Evolutionary conservation across 306 rosid genomes (phyloP).

Genomic region (Datisca glomerata): DNA sequence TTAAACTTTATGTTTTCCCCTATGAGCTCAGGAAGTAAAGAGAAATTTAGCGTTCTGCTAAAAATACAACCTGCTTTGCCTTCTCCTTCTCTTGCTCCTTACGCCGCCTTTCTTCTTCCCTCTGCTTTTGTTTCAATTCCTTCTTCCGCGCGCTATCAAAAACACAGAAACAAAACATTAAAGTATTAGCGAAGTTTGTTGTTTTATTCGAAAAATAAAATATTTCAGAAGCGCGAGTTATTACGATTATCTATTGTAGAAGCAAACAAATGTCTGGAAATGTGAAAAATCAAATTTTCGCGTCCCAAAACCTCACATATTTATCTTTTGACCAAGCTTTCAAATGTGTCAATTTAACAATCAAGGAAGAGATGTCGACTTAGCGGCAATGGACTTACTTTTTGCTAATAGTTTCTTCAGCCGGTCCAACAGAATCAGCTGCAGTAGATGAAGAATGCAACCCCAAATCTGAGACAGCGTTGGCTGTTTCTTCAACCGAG

Average conservation of each 20-base stretch:
- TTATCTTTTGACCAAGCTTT: not conserved
- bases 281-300: not conserved
- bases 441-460: conserved; percentile 13
- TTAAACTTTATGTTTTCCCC: not conserved
- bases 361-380: not conserved
- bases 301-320: too few relatives aligned
- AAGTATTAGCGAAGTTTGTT: not conserved
- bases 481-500: conserved; percentile 11
- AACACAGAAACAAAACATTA: not conserved
- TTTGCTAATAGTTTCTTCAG: conserved; percentile 30
- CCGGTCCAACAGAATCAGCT: not conserved
- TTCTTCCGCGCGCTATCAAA: conserved; percentile 59
- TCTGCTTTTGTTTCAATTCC: conserved; percentile 54
- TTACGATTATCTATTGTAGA: not conserved
- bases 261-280: not conserved
- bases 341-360: not conserved
- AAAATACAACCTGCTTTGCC: conserved; percentile 37
- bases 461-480: conserved; percentile 13
- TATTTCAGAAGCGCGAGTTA: not conserved
- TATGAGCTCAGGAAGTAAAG: not conserved
- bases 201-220: not conserved
- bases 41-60: not conserved
- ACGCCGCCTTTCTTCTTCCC: conserved; percentile 57
- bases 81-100: conserved; percentile 83
- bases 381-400: conserved; percentile 17